phyloP scores from a whole-genome alignment of 1,284 basidiomycete genomes.

The Pseudozyma pruni region DNA sequence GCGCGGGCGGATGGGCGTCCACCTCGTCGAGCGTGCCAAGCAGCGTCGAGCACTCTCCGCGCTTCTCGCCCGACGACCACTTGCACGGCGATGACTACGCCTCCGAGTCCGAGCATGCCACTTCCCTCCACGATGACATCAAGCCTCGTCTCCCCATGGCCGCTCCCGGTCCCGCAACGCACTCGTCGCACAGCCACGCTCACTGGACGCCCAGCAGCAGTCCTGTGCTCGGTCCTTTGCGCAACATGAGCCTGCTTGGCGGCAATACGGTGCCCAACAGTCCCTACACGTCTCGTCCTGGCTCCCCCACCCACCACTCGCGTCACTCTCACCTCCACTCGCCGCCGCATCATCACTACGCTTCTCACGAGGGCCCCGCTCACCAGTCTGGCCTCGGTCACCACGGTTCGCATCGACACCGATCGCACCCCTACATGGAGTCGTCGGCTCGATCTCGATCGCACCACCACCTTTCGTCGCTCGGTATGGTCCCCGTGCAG shows the following conservation, averaged over 20 bases:
- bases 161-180: slow-evolving; percentile 6
- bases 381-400: slow-evolving; percentile 61
- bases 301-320: slow-evolving; percentile 54
- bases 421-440: slow-evolving; percentile 62
- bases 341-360: slow-evolving; percentile 41
- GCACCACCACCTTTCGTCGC: slow-evolving; percentile 62
- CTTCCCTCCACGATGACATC: slow-evolving; percentile 36
- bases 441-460: slow-evolving; percentile 54
- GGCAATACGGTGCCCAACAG: slow-evolving; percentile 63
- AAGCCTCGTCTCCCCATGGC: slow-evolving; percentile 31
- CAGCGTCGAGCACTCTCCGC: slow-evolving; percentile 62
- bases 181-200: slow-evolving; percentile 23
- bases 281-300: slow-evolving; percentile 59
- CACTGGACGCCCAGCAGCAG: slow-evolving; percentile 65
- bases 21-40: slow-evolving; percentile 62
- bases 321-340: slow-evolving; percentile 31
- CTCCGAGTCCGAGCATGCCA: slow-evolving; percentile 54
- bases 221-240: slow-evolving; percentile 64
- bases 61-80: slow-evolving; percentile 61
- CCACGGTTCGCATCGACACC: slow-evolving; percentile 63
- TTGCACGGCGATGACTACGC: slow-evolving; percentile 56
- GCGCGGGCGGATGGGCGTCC: slow-evolving; percentile 48
- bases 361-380: slow-evolving; percentile 58
- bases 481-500: slow-evolving; percentile 42
- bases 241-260: slow-evolving; percentile 64